Evolutionary conservation across 306 rosid genomes (phyloP).

Genomic region (Parietaria judaica): DNA sequence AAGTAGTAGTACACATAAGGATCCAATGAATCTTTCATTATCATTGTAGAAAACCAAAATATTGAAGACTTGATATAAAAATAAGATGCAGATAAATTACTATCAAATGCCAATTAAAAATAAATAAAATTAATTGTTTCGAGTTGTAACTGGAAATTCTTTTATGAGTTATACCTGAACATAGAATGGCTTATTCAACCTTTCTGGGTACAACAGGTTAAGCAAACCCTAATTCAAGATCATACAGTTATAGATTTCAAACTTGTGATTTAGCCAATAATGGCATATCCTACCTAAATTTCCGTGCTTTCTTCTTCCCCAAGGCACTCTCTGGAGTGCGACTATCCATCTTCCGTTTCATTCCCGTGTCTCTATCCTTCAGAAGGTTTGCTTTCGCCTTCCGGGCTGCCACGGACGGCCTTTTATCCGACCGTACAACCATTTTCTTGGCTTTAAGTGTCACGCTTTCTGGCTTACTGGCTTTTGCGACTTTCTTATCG

Average conservation of each 20-base stretch:
- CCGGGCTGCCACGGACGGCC: slow-evolving; percentile 84
- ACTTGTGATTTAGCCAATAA: too few relatives aligned
- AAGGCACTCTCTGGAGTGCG: slow-evolving; percentile 58
- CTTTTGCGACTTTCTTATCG: slow-evolving; percentile 35
- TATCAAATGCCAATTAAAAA: too few relatives aligned
- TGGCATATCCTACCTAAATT: slow-evolving; percentile 31
- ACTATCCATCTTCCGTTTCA: slow-evolving; percentile 72
- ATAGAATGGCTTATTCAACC: too few relatives aligned
- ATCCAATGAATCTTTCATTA: too few relatives aligned
- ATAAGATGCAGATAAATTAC: too few relatives aligned
- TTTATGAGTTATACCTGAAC: too few relatives aligned
- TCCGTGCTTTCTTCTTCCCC: slow-evolving; percentile 40
- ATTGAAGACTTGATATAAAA: too few relatives aligned
- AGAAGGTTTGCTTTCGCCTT: slow-evolving; percentile 36
- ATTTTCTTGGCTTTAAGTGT: slow-evolving; percentile 19
- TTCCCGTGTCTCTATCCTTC: slow-evolving; percentile 42
- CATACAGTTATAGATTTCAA: too few relatives aligned
- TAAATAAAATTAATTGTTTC: too few relatives aligned
- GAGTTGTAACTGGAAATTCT: too few relatives aligned
- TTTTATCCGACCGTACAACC: slow-evolving; percentile 42
- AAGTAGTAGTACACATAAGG: too few relatives aligned
- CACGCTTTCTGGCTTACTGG: slow-evolving; percentile 9
- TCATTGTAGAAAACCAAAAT: too few relatives aligned
- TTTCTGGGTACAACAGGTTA: neutral
- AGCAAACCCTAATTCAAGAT: neutral